Evolutionary conservation across 1,284 basidiomycete species (phyloP).

Genomic region (Ustilago curta): DNA sequence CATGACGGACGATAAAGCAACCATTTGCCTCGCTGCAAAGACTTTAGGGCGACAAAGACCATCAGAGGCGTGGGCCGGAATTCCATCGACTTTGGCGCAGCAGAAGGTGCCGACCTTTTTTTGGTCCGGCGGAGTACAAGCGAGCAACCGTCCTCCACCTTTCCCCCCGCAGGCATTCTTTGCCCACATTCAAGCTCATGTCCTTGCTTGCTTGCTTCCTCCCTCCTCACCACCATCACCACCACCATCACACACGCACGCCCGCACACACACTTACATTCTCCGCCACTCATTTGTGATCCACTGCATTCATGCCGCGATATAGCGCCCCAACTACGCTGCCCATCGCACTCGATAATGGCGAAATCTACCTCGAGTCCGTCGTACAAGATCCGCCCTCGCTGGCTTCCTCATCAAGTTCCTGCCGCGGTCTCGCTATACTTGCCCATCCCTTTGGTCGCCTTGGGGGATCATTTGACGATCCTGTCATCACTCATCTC

Average conservation of each 20-base stretch:
- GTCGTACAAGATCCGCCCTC: conserved; percentile 37
- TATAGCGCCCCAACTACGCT: conserved; percentile 29
- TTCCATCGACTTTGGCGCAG: conserved; percentile 15
- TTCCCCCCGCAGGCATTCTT: not conserved
- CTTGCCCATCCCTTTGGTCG: conserved; percentile 45
- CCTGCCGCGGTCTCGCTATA: conserved; percentile 36
- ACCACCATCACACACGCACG: not conserved
- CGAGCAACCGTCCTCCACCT: not conserved
- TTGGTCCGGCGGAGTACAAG: conserved; percentile 1
- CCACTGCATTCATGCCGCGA: conserved; percentile 27
- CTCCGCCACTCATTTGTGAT: not conserved
- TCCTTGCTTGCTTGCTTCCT: not conserved
- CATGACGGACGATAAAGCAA: too few species aligned
- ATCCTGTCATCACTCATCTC: conserved; percentile 43
- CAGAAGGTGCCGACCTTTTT: not conserved
- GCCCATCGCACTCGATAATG: conserved; percentile 31
- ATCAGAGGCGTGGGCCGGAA: conserved; percentile 8
- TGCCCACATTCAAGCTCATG: conserved; percentile 6
- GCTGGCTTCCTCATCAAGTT: conserved; percentile 8
- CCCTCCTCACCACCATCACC: conserved; percentile 4
- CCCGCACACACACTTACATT: too few species aligned
- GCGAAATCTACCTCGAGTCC: conserved; percentile 37
- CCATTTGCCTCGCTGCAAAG: not conserved
- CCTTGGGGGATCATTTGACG: conserved; percentile 49
- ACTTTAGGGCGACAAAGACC: not conserved